Conservation (phyloP, 345 rosid species). For the Pistacia atlantica region DNA sequence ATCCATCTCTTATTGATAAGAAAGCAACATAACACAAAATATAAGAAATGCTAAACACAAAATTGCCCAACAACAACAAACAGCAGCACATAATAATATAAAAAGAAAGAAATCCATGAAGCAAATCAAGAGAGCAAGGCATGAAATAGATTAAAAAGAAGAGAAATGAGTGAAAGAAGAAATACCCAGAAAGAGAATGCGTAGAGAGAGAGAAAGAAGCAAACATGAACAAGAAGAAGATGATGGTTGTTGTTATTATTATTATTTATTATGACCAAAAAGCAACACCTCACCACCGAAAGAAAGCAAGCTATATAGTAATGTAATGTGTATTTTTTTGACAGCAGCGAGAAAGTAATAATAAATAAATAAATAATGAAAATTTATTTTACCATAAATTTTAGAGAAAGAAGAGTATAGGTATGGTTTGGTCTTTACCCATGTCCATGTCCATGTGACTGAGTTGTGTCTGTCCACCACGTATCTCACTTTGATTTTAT, state of each 20-base stretch:
- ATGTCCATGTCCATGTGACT: neutral
- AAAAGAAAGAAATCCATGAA: constrained; percentile 7
- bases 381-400: too few species aligned
- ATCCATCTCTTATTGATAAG: neutral
- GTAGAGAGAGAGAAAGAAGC: constrained; percentile 1
- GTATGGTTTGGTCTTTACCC: neutral
- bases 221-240: neutral
- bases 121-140: neutral
- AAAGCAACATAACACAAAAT: neutral
- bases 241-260: too few species aligned
- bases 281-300: neutral
- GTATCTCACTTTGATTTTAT: neutral
- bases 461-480: neutral
- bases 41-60: constrained; percentile 8
- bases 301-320: neutral
- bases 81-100: neutral
- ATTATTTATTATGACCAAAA: neutral
- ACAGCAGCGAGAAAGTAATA: neutral
- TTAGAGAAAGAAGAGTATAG: too few species aligned
- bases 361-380: too few species aligned
- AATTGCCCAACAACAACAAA: neutral
- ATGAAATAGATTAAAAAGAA: neutral
- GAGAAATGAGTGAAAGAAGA: neutral
- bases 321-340: neutral
- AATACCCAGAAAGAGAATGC: constrained; percentile 7